Percentiles rank a stretch among this genome's conserved stretches.
Conservation (phyloP, 192 early-diverging fungal genomes). For the Radiomyces spectabilis region DNA sequence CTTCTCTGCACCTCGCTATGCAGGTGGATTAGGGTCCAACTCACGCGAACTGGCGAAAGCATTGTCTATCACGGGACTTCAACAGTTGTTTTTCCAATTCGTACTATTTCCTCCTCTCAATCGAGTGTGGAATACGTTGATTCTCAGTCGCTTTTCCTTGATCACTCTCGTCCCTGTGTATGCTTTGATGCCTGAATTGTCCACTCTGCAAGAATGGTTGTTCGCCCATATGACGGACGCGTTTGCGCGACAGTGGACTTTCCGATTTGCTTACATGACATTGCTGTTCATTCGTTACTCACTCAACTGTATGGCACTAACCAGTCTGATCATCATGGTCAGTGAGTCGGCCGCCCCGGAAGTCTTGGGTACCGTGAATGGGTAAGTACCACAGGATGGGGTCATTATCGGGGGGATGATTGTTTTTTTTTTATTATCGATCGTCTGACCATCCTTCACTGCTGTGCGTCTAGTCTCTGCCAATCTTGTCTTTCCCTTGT, state of each 20-base stretch:
- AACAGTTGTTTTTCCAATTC: constrained; percentile 36
- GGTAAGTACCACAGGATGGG: constrained; percentile 13
- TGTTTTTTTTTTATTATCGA: background rate
- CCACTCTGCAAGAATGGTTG: constrained; percentile 15
- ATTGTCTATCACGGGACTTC: constrained; percentile 33
- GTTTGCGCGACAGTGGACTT: constrained; percentile 2
- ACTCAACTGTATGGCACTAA: constrained; percentile 27
- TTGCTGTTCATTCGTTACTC: constrained; percentile 2
- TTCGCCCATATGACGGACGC: constrained; percentile 1
- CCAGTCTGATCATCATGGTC: constrained; percentile 47
- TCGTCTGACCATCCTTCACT: too few relatives aligned
- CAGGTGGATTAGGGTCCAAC: constrained; percentile 38
- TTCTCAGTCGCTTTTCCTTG: constrained; percentile 26
- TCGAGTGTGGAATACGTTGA: constrained; percentile 19
- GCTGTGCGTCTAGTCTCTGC: constrained; percentile 30
- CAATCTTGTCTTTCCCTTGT: constrained; percentile 43
- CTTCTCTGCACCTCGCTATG: constrained; percentile 10
- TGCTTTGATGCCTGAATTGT: constrained; percentile 26
- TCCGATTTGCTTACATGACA: constrained; percentile 3
- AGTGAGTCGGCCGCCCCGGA: constrained; percentile 41
- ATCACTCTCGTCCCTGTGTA: constrained; percentile 31
- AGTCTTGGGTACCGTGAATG: constrained; percentile 48
- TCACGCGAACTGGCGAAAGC: constrained; percentile 33
- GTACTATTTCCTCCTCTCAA: constrained; percentile 34
- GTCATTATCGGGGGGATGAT: too few relatives aligned